Conservation (phyloP, 2,329 filamentous ascomycete genomes). For the Arthrinium puccinioides region DNA sequence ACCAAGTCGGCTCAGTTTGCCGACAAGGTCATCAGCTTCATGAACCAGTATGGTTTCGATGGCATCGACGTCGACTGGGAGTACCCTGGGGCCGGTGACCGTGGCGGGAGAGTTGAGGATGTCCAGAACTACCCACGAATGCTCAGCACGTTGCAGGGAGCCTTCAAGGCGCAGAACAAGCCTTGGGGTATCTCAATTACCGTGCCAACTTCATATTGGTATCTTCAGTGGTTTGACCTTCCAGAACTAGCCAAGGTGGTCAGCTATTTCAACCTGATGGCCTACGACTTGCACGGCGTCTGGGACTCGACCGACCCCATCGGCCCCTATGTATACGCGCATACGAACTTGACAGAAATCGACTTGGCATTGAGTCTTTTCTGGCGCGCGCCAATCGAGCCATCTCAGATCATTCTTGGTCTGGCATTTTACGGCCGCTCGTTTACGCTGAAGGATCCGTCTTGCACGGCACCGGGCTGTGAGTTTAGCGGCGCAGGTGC, state of each 20-base stretch:
- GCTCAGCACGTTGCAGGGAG: constrained; percentile 4
- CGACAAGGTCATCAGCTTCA: constrained; percentile 2
- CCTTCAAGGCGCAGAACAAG: neutral
- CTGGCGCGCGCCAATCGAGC: constrained; percentile 16
- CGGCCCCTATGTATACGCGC: constrained; percentile 14
- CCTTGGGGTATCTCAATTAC: constrained; percentile 9
- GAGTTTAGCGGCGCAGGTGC: constrained; percentile 8
- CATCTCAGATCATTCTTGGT: constrained; percentile 19
- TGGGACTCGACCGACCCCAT: constrained; percentile 17
- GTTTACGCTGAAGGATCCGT: constrained; percentile 9
- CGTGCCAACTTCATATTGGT: constrained; percentile 11
- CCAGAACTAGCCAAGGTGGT: constrained; percentile 6
- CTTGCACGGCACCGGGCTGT: constrained; percentile 10
- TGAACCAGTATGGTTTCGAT: neutral
- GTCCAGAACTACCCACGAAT: constrained; percentile 19
- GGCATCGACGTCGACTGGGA: neutral
- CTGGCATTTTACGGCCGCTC: constrained; percentile 21
- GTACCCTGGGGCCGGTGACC: constrained; percentile 15
- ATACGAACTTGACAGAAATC: constrained; percentile 26
- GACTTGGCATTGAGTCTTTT: constrained; percentile 16
- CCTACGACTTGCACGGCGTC: constrained; percentile 28
- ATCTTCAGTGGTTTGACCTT: constrained; percentile 9
- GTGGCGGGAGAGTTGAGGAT: constrained; percentile 14
- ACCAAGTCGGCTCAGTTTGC: constrained; percentile 10
- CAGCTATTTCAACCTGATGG: constrained; percentile 35